Base-by-base conservation (phyloP, 192 early-diverging fungal species). In the Chytriomyces confervae region DNA sequence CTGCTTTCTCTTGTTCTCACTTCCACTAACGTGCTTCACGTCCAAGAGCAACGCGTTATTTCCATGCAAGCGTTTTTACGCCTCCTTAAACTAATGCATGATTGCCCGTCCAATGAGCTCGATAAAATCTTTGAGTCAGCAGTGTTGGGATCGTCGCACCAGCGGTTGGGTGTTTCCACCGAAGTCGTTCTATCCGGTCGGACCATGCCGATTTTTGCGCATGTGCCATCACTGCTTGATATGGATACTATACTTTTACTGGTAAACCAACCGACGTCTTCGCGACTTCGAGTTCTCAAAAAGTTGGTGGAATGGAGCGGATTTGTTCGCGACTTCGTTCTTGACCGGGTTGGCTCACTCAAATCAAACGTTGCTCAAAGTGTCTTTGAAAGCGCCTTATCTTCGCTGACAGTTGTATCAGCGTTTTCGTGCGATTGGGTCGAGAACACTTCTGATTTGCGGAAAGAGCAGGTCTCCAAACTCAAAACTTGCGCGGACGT, bases 201-300 rank as follows among this genome's bases (percentile, higher is more conserved):
- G 13, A n/a, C 53, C 20, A 57, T 57, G 16, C 13, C 53, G 13
- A 45, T 74, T 6, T 72, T 45, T 66, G 81, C 76, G 6, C 64
- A 79, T 49, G 72, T 82, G 47, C n/a, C 81, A 10, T 43, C 64
- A 2, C 66, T 82, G 53, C 43, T 82, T 61, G 81, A 82, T 61
- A 64, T 69, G n/a, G 70, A 72, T 44, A 79, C 71, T 6, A 0
- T 82, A 9, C n/a, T 36, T 4, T 50, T 68, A 27, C 27, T 82
- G n/a, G 11, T 82, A 6, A 67, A 45, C 7, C n/a, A 68, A 18
- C 62, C 68, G 44, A 79, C 23, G 2, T 20, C 43, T 16, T 65
- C 69, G 0, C 67, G 68, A 0, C n/a, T 65, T 36, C n/a, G 46
- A 43, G 74, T 49, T 45, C 48, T 76, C 44, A 64, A 66, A 27